These are phyloP conservation scores for Lactarius sp. DNA, from an alignment of 768 basidiomycete genomes.

Conservation along the genomic window DNA sequence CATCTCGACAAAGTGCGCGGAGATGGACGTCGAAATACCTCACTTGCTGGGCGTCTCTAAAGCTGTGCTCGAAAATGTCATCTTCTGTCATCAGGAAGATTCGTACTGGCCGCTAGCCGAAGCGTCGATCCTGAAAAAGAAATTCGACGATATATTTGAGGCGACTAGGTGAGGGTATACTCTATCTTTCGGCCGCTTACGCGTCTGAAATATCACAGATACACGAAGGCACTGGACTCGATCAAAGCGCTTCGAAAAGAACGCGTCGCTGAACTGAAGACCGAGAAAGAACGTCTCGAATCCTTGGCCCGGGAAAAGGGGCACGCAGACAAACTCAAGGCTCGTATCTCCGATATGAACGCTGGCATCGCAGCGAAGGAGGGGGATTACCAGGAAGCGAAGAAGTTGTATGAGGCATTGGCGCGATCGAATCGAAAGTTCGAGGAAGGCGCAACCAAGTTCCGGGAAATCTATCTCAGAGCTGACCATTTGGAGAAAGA, in stretches of 20 bases:
- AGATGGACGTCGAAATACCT: constrained; percentile 94
- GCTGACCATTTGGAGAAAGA: constrained; percentile 58
- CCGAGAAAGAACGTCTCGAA: constrained; percentile 83
- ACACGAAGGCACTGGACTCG: constrained; percentile 92
- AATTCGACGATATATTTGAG: constrained; percentile 99
- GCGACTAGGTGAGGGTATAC: constrained; percentile 69
- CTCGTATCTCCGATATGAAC: constrained; percentile 57
- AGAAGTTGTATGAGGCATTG: constrained; percentile 57
- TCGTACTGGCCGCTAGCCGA: constrained; percentile 97
- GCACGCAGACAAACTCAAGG: constrained; percentile 78
- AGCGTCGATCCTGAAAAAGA: constrained; percentile 89
- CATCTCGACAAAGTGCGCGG: constrained; percentile 96
- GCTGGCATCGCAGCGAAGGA: constrained; percentile 64
- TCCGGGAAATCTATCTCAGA: constrained; percentile 77
- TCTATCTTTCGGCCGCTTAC: neutral
- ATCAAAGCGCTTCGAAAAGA: constrained; percentile 92
- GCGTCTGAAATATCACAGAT: constrained; percentile 44
- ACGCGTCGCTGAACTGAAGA: constrained; percentile 82
- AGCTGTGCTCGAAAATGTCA: constrained; percentile 98
- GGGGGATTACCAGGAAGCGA: constrained; percentile 65
- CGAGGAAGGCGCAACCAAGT: constrained; percentile 77
- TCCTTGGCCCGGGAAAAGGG: constrained; percentile 76
- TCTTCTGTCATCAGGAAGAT: constrained; percentile 99
- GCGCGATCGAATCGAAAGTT: constrained; percentile 71
- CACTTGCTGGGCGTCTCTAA: constrained; percentile 92